These are phyloP conservation scores for Tolypocladium nubicola DNA, from an alignment of 2,329 filamentous ascomycete genomes.

Conservation along the genomic window DNA sequence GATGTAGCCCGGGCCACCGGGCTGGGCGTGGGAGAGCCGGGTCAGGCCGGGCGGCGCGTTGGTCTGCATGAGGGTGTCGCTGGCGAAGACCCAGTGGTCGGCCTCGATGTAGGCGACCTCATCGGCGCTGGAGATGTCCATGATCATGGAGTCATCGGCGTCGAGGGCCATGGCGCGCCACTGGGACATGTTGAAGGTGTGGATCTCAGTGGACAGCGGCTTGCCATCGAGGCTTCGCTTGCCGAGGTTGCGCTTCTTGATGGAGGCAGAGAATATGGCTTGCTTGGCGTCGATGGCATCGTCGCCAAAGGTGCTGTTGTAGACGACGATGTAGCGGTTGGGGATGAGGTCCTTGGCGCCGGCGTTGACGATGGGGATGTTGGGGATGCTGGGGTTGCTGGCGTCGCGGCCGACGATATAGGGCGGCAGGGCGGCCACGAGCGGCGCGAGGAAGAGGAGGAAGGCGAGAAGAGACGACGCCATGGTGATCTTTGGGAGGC, in stretches of 20 bases:
- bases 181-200: conserved; percentile 33
- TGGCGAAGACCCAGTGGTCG: conserved; percentile 35
- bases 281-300: conserved; percentile 39
- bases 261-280: conserved; percentile 31
- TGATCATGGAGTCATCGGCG: conserved; percentile 38
- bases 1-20: conserved; percentile 22
- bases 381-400: background rate
- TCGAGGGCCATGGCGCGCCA: conserved; percentile 46
- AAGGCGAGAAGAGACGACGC: conserved; percentile 10
- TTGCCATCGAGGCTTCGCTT: conserved; percentile 38
- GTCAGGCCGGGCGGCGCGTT: conserved; percentile 43
- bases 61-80: conserved; percentile 35
- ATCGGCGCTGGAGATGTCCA: conserved; percentile 34
- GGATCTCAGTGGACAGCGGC: conserved; percentile 34
- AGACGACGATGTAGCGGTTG: conserved; percentile 55
- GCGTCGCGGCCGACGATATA: conserved; percentile 6
- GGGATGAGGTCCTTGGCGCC: conserved; percentile 37
- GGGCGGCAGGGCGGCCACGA: conserved; percentile 16
- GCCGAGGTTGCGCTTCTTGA: conserved; percentile 47
- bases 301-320: conserved; percentile 42
- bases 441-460: conserved; percentile 13
- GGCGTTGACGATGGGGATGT: conserved; percentile 38
- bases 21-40: conserved; percentile 36
- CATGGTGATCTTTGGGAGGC: background rate
- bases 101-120: conserved; percentile 45